These are phyloP conservation scores for Termitomyces sp. DNA, from an alignment of 768 basidiomycete species.

Conservation along the genomic window DNA sequence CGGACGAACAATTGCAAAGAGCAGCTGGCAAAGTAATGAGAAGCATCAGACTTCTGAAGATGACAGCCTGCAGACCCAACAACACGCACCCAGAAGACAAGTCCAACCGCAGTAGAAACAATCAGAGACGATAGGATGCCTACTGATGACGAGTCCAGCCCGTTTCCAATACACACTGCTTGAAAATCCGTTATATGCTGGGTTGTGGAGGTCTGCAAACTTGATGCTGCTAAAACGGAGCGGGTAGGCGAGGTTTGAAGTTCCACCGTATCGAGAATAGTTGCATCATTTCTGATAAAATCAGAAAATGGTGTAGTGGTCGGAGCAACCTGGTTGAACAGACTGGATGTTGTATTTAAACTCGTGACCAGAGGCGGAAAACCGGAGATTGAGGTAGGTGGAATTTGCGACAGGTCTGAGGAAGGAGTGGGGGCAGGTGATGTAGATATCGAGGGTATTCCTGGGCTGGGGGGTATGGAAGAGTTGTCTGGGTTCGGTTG, in stretches of 20 bases:
- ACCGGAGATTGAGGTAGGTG: not conserved
- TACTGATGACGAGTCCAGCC: constrained; percentile 57
- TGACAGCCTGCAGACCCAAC: not conserved
- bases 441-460: constrained; percentile 2
- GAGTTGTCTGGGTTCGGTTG: not conserved
- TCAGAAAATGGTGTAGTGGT: constrained; percentile 10
- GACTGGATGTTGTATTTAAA: not conserved
- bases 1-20: constrained; percentile 67
- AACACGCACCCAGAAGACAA: constrained; percentile 64
- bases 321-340: constrained; percentile 13
- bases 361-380: not conserved
- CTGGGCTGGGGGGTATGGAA: constrained; percentile 7
- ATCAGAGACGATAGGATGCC: constrained; percentile 59
- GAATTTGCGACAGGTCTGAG: not conserved
- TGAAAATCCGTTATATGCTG: constrained; percentile 19
- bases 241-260: constrained; percentile 13
- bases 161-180: constrained; percentile 59
- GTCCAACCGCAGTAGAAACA: constrained; percentile 53
- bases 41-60: constrained; percentile 10
- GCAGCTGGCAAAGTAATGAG: constrained; percentile 34
- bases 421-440: constrained; percentile 6
- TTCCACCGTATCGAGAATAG: constrained; percentile 14
- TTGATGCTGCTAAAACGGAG: constrained; percentile 19
- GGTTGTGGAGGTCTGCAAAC: constrained; percentile 21
- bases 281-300: constrained; percentile 16